Conservation (phyloP, 345 rosid genomes). For the Pistacia atlantica region DNA sequence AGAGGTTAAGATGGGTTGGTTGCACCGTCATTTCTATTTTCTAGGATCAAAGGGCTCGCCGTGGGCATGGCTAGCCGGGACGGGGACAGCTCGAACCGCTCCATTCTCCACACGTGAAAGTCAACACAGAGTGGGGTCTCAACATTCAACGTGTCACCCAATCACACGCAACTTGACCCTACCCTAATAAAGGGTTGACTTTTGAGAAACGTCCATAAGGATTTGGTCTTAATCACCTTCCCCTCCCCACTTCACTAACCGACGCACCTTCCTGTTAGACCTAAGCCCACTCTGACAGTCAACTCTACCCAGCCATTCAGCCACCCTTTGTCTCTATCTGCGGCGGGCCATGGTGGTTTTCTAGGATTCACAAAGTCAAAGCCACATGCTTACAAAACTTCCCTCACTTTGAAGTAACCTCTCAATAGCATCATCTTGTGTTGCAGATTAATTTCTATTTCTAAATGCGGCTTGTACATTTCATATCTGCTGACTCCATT, state of each 20-base stretch:
- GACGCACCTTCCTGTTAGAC: constrained; percentile 25
- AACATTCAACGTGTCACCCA: constrained; percentile 21
- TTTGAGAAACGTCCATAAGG: constrained; percentile 23
- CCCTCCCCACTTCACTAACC: constrained; percentile 23
- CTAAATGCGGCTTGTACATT: no score
- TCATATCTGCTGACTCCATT: no score
- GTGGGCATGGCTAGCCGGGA: neutral
- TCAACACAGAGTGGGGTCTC: neutral
- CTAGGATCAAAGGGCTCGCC: neutral
- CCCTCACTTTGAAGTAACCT: constrained; percentile 58
- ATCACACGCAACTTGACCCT: constrained; percentile 29
- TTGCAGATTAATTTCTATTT: constrained; percentile 8
- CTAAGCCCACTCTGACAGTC: constrained; percentile 70
- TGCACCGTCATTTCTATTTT: neutral
- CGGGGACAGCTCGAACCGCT: constrained; percentile 33
- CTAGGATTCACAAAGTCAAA: constrained; percentile 61
- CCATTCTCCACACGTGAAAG: constrained; percentile 38
- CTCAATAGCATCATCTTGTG: constrained; percentile 3
- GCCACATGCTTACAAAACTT: constrained; percentile 45
- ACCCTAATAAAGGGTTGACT: constrained; percentile 49
- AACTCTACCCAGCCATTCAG: constrained; percentile 26
- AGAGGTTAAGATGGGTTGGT: neutral
- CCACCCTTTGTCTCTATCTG: constrained; percentile 6
- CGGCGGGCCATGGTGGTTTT: constrained; percentile 13
- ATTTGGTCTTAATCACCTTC: constrained; percentile 21